Percentiles rank a stretch among this genome's conserved stretches.
phyloP scores from a whole-genome alignment of 2,329 filamentous ascomycete species.

The Sporothrix mexicana region DNA sequence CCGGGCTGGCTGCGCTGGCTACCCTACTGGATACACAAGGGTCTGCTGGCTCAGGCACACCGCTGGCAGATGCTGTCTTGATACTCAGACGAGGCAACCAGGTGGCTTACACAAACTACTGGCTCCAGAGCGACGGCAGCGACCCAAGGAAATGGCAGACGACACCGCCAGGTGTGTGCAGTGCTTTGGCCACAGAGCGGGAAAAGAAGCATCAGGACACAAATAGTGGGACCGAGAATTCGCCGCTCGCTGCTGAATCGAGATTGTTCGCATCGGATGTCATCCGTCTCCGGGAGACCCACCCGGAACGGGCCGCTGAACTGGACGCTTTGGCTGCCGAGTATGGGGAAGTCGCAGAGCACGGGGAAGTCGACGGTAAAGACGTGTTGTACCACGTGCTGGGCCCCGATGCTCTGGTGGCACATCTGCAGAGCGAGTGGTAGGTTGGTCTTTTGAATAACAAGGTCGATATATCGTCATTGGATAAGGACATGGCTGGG shows the following conservation, averaged over 20 bases:
- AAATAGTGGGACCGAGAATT: neutral
- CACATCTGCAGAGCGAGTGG: conserved; percentile 24
- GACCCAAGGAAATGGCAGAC: conserved; percentile 8
- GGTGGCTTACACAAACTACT: conserved; percentile 43
- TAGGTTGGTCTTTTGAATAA: neutral
- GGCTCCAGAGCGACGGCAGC: neutral
- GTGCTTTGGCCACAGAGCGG: conserved; percentile 37
- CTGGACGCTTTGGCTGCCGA: conserved; percentile 32
- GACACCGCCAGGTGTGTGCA: conserved; percentile 26
- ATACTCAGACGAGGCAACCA: conserved; percentile 49
- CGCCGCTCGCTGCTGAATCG: conserved; percentile 32
- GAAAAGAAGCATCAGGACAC: neutral
- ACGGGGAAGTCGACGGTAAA: neutral
- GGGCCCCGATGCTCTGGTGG: conserved; percentile 26
- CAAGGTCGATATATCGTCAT: neutral
- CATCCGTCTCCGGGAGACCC: conserved; percentile 30
- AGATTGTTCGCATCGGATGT: conserved; percentile 43
- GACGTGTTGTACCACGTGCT: neutral
- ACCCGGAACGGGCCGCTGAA: conserved; percentile 34
- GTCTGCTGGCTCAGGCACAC: conserved; percentile 27
- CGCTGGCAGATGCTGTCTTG: conserved; percentile 45
- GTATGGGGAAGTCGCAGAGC: neutral
- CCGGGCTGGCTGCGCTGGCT: conserved; percentile 48
- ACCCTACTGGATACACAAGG: conserved; percentile 46
- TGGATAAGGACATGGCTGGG: no score